These are phyloP conservation scores for Senna siamea DNA, from an alignment of 306 rosid genomes.

Conservation along the genomic window DNA sequence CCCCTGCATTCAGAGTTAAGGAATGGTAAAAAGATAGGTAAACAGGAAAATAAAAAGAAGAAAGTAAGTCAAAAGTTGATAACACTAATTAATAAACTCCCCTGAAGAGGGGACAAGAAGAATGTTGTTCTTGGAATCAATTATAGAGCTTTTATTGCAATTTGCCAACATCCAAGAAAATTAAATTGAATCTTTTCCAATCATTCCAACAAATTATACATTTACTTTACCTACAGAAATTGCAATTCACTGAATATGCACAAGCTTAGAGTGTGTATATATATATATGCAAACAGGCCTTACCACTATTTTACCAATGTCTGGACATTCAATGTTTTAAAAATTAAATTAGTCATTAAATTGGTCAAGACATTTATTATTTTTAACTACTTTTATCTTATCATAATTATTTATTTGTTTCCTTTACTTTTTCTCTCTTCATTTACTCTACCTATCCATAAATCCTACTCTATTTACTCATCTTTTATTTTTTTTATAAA, in stretches of 20 bases:
- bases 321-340: too few species aligned
- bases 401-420: too few species aligned
- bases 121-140: background rate
- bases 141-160: background rate
- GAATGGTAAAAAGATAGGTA: conserved; percentile 1
- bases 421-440: too few species aligned
- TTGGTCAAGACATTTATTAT: too few species aligned
- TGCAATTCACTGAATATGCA: background rate
- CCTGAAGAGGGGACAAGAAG: background rate
- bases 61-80: background rate
- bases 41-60: background rate
- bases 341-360: too few species aligned
- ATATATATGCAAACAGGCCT: background rate
- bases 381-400: too few species aligned
- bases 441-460: too few species aligned
- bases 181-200: background rate
- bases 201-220: background rate
- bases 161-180: background rate
- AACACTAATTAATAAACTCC: background rate
- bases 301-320: too few species aligned
- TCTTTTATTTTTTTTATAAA: too few species aligned
- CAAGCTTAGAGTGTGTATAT: background rate
- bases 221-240: background rate
- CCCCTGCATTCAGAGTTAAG: background rate
- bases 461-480: too few species aligned